Conservation (phyloP, 768 basidiomycete genomes). For the Clavaria fumosa region DNA sequence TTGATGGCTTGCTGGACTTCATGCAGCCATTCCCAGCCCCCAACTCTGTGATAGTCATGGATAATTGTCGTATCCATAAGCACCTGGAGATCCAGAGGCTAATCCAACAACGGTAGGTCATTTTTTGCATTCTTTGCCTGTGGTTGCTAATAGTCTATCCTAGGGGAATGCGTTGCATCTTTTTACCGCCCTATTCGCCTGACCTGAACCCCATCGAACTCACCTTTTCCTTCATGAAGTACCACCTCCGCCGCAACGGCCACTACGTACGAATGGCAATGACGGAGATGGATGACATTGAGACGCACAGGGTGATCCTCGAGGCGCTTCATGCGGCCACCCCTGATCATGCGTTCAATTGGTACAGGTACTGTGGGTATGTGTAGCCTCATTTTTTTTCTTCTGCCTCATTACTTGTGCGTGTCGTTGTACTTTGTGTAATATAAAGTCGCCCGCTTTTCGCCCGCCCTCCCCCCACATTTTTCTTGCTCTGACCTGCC, state of each 20-base stretch:
- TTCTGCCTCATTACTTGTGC: no score
- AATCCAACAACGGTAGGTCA: conserved; percentile 18
- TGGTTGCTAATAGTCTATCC: neutral
- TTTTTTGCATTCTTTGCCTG: no score
- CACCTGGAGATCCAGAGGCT: conserved; percentile 14
- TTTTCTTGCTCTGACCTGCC: no score
- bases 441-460: no score
- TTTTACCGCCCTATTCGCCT: conserved; percentile 8
- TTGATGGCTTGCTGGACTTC: conserved; percentile 2
- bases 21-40: conserved; percentile 17
- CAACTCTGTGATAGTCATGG: conserved; percentile 25
- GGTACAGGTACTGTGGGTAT: no score
- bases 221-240: conserved; percentile 17
- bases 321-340: no score
- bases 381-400: no score
- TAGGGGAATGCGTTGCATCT: conserved; percentile 8
- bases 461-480: no score
- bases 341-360: no score
- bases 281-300: conserved; percentile 8
- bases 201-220: conserved; percentile 10
- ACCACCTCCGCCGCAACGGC: conserved; percentile 9
- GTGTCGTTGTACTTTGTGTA: no score
- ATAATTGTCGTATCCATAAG: conserved; percentile 24
- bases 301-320: no score
- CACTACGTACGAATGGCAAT: conserved; percentile 6